Conservation (phyloP, 108 stramenopile genomes). For the Discostella stelligeroides region DNA sequence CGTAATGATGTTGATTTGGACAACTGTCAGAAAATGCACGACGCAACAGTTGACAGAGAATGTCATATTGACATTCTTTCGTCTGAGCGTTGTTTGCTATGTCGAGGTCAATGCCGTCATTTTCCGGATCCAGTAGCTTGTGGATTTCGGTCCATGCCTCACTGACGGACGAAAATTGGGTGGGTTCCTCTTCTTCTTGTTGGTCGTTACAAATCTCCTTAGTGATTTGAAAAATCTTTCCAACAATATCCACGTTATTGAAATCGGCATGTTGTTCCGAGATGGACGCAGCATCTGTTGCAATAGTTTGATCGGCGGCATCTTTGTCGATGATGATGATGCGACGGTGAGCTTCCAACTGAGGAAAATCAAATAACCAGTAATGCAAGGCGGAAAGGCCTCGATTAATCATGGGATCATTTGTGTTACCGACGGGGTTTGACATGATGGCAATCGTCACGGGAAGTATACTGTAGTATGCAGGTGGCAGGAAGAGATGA, state of each 20-base stretch:
- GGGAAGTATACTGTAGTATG: too few relatives aligned
- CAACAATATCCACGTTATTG: conserved; percentile 19
- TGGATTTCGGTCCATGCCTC: conserved; percentile 27
- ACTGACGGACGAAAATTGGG: conserved; percentile 17
- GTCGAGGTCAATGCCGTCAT: conserved; percentile 5
- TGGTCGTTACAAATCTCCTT: conserved; percentile 23
- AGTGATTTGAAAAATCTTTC: conserved; percentile 24
- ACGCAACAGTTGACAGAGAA: conserved; percentile 36
- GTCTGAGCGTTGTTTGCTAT: conserved; percentile 6
- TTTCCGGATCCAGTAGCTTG: background rate
- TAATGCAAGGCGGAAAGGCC: too few relatives aligned
- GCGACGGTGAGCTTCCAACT: too few relatives aligned
- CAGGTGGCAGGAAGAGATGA: too few relatives aligned
- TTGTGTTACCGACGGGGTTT: too few relatives aligned
- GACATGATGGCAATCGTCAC: too few relatives aligned
- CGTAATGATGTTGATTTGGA: conserved; percentile 27
- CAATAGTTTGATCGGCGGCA: background rate
- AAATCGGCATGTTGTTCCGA: conserved; percentile 8
- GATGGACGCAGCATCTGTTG: background rate
- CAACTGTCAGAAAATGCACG: conserved; percentile 39
- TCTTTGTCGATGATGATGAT: too few relatives aligned
- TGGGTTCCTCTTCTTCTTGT: conserved; percentile 4
- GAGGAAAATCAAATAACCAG: too few relatives aligned
- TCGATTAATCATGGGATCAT: too few relatives aligned
- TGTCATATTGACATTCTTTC: conserved; percentile 15